A percentile compares a stretch with the other conserved stretches of the same genome.
These are phyloP conservation scores for Aspergillus floridensis DNA, from an alignment of 2,329 filamentous ascomycete genomes.

Conservation along the genomic window DNA sequence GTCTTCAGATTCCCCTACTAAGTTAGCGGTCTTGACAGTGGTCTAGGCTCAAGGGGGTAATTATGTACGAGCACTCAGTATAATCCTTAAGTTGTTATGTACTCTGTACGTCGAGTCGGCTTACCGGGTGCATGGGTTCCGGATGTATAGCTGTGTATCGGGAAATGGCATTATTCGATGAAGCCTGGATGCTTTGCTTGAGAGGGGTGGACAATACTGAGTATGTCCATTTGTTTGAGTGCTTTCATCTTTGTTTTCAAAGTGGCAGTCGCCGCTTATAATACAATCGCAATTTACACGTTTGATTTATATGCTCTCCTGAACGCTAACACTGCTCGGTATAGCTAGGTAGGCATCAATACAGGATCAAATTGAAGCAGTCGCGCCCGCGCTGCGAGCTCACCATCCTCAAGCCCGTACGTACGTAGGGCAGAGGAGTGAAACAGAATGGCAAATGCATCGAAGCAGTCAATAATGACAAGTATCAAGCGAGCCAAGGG, in stretches of 20 bases:
- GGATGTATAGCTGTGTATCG: neutral
- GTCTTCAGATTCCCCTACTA: neutral
- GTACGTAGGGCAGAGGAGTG: conserved; percentile 8
- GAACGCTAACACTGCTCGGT: conserved; percentile 7
- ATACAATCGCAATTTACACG: neutral
- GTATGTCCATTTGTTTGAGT: neutral
- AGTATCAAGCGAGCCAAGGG: neutral
- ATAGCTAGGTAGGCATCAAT: conserved; percentile 14
- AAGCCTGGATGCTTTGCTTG: no score
- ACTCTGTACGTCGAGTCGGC: neutral
- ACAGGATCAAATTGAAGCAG: neutral
- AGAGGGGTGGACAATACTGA: no score
- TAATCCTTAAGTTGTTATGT: neutral
- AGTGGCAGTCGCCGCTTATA: no score
- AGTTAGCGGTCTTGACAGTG: neutral
- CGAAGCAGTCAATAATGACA: conserved; percentile 1
- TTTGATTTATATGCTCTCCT: conserved; percentile 7
- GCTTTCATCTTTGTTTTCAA: neutral
- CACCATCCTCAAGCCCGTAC: neutral
- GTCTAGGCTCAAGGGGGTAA: neutral
- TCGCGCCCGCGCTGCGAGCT: conserved; percentile 18
- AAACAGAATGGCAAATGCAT: conserved; percentile 7
- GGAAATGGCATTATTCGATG: no score
- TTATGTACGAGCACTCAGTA: neutral
- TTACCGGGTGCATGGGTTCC: neutral